Evolutionary conservation across 352 stramenopile genomes (phyloP).

Genomic region (Globisporangium emineosum): DNA sequence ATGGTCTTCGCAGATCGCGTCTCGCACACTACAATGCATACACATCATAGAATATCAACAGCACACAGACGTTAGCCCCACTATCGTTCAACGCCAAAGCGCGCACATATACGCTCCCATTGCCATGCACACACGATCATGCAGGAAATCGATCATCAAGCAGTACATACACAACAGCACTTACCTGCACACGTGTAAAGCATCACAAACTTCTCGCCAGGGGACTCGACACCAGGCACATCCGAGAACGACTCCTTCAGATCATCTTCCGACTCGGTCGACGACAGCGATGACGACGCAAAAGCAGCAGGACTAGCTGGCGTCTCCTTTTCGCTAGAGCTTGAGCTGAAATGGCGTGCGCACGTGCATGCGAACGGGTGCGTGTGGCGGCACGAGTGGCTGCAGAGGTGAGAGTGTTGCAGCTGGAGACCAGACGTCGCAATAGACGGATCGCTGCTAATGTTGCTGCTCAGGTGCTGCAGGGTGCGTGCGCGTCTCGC

Average conservation of each 20-base stretch:
- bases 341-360: slow-evolving; percentile 6
- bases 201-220: slow-evolving; percentile 95
- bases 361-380: slow-evolving; percentile 2
- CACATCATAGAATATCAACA: neutral
- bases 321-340: slow-evolving; percentile 2
- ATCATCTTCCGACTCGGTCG: neutral
- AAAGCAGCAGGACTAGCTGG: neutral
- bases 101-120: neutral
- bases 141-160: neutral
- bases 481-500: neutral
- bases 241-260: slow-evolving; percentile 21
- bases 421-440: neutral
- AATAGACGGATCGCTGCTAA: neutral
- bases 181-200: slow-evolving; percentile 95
- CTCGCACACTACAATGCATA: slow-evolving; percentile 85
- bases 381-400: neutral
- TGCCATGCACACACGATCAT: neutral
- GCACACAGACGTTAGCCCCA: slow-evolving; percentile 6
- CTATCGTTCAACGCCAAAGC: neutral
- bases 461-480: neutral
- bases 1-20: slow-evolving; percentile 97
- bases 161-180: neutral
- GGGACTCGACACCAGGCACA: slow-evolving; percentile 67
- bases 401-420: neutral
- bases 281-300: neutral